Base-by-base conservation (phyloP, 306 rosid species). In the Canavalia ensiformis region DNA sequence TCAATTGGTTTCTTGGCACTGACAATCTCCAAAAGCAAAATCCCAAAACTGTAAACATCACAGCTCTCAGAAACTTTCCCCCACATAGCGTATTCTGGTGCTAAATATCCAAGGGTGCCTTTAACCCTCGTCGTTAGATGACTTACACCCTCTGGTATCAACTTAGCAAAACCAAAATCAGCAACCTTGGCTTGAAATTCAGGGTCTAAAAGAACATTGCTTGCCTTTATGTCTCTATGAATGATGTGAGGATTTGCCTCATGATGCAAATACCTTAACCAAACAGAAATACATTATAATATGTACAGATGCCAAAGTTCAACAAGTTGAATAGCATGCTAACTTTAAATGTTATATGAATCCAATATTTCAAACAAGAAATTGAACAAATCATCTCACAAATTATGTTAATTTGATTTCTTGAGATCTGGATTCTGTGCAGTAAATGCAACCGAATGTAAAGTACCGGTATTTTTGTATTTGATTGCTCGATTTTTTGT, bases 71-170 rank as follows among this genome's bases (percentile, higher is more conserved):
- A 89, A 54, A 95, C 99, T 47, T 95, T 91, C 0, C 97, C 94
- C 99, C 97, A 95, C 97, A 95, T 93, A 8, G 99, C 99, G 9
- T 95, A 95, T 63, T 95, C 99, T 1, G 97, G 99, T 4, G 99
- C 99, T 31, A 95, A 86, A 71, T 95, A 95, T 11, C 99, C 99
- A 6, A 91, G 91, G 0, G 99, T 95, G 18, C 95, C 99, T 73
- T 93, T 95, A 12, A 93, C 99, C 37, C 93, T 90, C 18, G 97
- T 95, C 0, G 97, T 95, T 0, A 95, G 72, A 85, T 93, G 99
- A 68, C 87, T 90, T 1, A 93, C 93, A 1, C 99, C 97, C 6
- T 88, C 97, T 3, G 96, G 97, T 73, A 95, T 87, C 18, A 95
- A 76, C 91, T 93, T 95, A 65, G 96, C 99, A 66, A 93, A 93